phyloP scores from a whole-genome alignment of 2,329 filamentous ascomycete genomes.

The Curvularia sp. region DNA sequence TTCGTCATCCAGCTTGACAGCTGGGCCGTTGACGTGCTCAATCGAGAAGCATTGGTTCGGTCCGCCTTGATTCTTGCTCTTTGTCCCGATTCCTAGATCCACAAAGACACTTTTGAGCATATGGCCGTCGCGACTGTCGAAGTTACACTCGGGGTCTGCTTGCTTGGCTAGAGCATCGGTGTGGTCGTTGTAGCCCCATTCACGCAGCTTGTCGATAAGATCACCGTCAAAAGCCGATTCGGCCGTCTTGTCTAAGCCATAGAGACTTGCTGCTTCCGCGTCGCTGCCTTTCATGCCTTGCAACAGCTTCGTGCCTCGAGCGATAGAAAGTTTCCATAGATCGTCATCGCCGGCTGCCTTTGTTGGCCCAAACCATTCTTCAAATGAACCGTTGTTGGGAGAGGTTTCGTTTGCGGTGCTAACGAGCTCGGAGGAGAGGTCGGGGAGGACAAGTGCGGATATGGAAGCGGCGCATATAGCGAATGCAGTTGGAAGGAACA shows the following conservation, averaged over 20 bases:
- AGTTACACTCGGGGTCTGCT: constrained; percentile 17
- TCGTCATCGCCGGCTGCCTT: constrained; percentile 4
- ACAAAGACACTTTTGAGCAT: constrained; percentile 12
- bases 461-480: background rate
- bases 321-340: constrained; percentile 11
- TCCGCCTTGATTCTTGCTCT: constrained; percentile 18
- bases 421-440: background rate
- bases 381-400: background rate
- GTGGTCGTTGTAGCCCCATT: constrained; percentile 25
- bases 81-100: constrained; percentile 15
- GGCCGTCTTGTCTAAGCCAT: constrained; percentile 8
- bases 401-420: background rate
- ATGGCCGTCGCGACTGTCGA: constrained; percentile 12
- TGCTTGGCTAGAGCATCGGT: constrained; percentile 8
- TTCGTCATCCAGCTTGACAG: constrained; percentile 11
- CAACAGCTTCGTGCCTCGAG: constrained; percentile 19
- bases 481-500: background rate
- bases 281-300: constrained; percentile 22
- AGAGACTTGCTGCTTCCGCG: constrained; percentile 16
- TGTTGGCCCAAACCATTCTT: background rate
- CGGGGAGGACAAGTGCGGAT: background rate
- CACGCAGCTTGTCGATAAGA: constrained; percentile 9
- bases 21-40: constrained; percentile 21
- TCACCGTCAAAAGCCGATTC: constrained; percentile 19
- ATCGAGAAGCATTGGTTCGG: constrained; percentile 25